Conservation (phyloP, 2,329 filamentous ascomycete genomes). For the Fusarium sp. region DNA sequence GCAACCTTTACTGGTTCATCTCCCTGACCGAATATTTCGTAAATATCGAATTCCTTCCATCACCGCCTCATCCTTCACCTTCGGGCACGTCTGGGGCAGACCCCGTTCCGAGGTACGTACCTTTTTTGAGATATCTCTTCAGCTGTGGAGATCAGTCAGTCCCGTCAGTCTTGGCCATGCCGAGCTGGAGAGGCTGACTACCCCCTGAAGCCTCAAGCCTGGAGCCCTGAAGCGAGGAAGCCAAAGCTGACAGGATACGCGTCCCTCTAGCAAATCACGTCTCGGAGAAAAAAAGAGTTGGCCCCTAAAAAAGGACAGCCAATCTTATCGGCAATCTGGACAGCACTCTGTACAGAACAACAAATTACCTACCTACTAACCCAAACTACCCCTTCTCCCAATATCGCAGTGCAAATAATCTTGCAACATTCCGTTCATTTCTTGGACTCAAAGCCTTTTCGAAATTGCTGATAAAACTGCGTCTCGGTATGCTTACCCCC, state of each 20-base stretch:
- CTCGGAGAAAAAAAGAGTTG: conserved; percentile 18
- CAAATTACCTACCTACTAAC: neutral
- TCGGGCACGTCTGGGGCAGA: neutral
- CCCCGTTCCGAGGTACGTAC: conserved; percentile 24
- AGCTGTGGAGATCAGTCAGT: conserved; percentile 29
- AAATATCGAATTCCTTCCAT: conserved; percentile 11
- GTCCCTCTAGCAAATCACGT: conserved; percentile 33
- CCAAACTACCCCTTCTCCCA: conserved; percentile 14
- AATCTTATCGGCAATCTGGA: conserved; percentile 33
- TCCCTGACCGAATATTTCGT: neutral
- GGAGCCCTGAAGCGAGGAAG: neutral
- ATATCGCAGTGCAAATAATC: conserved; percentile 3
- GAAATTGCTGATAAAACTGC: neutral
- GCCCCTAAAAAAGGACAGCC: conserved; percentile 7
- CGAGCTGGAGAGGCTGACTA: conserved; percentile 4
- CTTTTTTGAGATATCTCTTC: neutral
- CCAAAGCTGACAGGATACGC: conserved; percentile 27
- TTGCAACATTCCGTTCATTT: conserved; percentile 33
- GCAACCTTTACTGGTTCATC: neutral
- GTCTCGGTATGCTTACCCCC: conserved; percentile 25
- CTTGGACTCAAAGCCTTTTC: conserved; percentile 9
- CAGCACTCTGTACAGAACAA: neutral
- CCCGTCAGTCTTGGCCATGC: conserved; percentile 2
- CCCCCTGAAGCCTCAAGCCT: neutral
- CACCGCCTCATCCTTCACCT: neutral